Evolutionary conservation across 2,329 filamentous ascomycete species (phyloP), one percentile per base, ranked within the genome.

Genomic region (Didymosphaeria variabile): DNA sequence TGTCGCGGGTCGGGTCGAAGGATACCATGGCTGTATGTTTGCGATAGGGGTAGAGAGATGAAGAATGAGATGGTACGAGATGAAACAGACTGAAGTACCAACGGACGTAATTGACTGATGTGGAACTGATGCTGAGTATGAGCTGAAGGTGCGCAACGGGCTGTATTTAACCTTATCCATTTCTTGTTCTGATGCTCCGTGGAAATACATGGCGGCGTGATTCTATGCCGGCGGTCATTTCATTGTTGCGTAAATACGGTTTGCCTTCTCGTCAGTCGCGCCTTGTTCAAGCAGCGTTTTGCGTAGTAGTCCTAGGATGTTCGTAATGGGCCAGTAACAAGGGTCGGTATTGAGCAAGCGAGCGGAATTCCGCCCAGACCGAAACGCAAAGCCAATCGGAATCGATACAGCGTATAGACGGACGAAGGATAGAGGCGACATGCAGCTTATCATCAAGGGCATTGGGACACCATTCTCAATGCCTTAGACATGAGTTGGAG

Each of bases 1-100:
- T 81, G 60, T 81, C 76, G 19, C 12, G 29, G 23, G 17, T 32
- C n/a, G 51, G 38, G 13, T 29, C 40, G 51, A 54, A 54, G 26
- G 38, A 54, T 8, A 40, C 19, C 50, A 52, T 52, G 50, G 21
- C 34, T 52, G 6, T n/a, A 15, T 32, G 15, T 6, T 38, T 17
- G 0, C 21, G 31, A 5, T 23, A 51, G 15, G 17, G 31, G 21
- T 34, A 19, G 21, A 21, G 47, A 36, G 4, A 36, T 19, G n/a
- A 26, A 29, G 8, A 29, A 12, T 7, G 19, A 40, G 1, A 29
- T 40, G 21, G 19, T 29, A 29, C 6, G 26, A 2, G 26, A 5
- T 2, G 9, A 12, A 7, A 17, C 10, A 13, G 10, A n/a, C 7
- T 29, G 4, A 12, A 29, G 12, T 47, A 19, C 9, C n/a, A 21